Percentiles rank a stretch among this genome's conserved stretches.
Conservation (phyloP, 2,329 filamentous ascomycete species). For the Colletotrichum sp. region DNA sequence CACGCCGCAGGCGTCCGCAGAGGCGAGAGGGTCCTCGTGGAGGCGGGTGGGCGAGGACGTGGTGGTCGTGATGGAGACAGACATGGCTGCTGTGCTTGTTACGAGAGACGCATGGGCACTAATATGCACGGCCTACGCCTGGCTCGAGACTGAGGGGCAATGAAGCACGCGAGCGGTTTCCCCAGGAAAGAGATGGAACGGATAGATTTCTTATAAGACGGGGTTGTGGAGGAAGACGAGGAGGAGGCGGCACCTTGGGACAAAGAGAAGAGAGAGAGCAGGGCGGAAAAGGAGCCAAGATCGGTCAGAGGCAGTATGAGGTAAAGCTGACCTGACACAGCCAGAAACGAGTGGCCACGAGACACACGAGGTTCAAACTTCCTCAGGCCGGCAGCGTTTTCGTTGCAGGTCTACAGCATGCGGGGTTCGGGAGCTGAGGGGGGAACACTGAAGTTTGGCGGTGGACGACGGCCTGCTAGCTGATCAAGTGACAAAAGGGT, state of each 20-base stretch:
- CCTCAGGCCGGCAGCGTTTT: not conserved
- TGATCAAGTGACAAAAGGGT: constrained; percentile 18
- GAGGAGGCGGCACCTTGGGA: not conserved
- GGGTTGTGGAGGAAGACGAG: not conserved
- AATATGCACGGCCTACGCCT: constrained; percentile 19
- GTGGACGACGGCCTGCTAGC: not conserved
- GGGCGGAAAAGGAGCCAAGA: not conserved
- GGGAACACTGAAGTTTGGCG: not conserved
- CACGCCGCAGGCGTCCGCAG: constrained; percentile 2
- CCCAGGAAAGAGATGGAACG: not conserved
- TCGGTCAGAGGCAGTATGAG: not conserved
- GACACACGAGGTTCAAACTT: constrained; percentile 8
- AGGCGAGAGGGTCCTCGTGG: constrained; percentile 7
- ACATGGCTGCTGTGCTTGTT: constrained; percentile 14
- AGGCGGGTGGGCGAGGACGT: not conserved
- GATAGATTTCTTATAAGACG: not conserved
- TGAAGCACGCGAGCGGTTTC: not conserved
- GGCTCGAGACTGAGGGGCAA: not conserved
- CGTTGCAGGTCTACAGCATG: constrained; percentile 16
- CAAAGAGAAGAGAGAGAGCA: not conserved
- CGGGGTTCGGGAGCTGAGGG: constrained; percentile 11
- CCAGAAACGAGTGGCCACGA: constrained; percentile 10
- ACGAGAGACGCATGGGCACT: constrained; percentile 19
- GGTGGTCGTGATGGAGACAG: constrained; percentile 16
- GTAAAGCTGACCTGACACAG: constrained; percentile 13